A percentile compares a stretch with the other conserved stretches of the same genome.
phyloP scores from a whole-genome alignment of 148 eudicot genomes.

The Amaranthus cruentus region DNA sequence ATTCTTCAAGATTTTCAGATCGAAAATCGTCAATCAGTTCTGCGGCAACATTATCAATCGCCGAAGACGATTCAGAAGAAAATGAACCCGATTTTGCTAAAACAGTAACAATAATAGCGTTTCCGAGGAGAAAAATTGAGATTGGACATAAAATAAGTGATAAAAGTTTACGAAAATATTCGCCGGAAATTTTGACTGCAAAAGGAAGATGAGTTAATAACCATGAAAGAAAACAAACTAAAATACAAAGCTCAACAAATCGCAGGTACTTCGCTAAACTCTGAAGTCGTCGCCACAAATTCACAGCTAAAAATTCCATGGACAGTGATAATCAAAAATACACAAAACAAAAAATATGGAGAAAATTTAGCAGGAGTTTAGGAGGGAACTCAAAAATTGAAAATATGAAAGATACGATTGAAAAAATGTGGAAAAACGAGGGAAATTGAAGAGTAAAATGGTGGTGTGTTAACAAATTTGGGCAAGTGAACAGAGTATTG shows the following conservation, averaged over 20 bases:
- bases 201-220: conserved; percentile 48
- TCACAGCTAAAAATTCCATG: conserved; percentile 17
- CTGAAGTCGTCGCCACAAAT: conserved; percentile 27
- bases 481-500: not conserved
- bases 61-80: conserved; percentile 1
- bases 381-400: not conserved
- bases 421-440: not conserved
- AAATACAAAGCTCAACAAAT: conserved; percentile 38
- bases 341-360: not conserved
- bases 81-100: conserved; percentile 51
- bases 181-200: conserved; percentile 46
- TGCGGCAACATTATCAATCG: conserved; percentile 21
- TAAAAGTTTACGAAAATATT: conserved; percentile 33
- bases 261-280: conserved; percentile 47
- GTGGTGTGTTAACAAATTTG: no score
- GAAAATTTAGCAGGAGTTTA: not conserved
- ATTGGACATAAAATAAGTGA: conserved; percentile 41
- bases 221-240: conserved; percentile 46
- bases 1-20: conserved; percentile 8
- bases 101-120: conserved; percentile 60
- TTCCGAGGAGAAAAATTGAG: conserved; percentile 58
- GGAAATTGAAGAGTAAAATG: not conserved
- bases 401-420: not conserved
- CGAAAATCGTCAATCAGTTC: conserved; percentile 33
- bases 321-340: no score